Percentiles rank a stretch among this genome's conserved stretches.
phyloP scores from a whole-genome alignment of 208 protist genomes.

The Trichomonas vaginalis region DNA sequence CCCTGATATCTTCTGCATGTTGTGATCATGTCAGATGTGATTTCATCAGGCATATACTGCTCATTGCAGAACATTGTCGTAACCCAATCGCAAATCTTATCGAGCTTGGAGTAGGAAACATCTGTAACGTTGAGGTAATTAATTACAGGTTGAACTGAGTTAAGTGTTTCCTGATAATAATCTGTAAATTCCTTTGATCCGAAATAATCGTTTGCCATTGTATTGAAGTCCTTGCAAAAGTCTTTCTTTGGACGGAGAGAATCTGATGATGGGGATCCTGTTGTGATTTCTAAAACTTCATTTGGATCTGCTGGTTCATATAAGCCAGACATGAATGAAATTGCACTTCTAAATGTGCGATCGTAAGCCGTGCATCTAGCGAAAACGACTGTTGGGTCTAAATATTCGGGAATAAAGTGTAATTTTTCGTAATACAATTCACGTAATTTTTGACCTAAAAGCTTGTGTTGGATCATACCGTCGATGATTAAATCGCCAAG shows the following conservation, averaged over 20 bases:
- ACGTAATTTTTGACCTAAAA: not conserved
- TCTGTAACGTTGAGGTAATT: not conserved
- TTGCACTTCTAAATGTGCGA: not conserved
- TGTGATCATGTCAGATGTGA: not conserved
- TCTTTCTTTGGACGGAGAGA: not conserved
- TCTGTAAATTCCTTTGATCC: not conserved
- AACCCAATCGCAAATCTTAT: not conserved
- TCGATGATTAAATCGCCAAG: not conserved
- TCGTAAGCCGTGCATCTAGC: not conserved
- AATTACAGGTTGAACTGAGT: not conserved
- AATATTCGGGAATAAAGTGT: not conserved
- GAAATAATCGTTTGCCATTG: not conserved
- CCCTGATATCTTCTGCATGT: not conserved
- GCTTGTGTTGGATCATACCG: not conserved
- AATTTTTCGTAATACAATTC: conserved; percentile 11
- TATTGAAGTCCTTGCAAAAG: not conserved
- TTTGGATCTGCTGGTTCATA: not conserved
- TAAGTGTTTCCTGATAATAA: not conserved
- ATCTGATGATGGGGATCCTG: not conserved
- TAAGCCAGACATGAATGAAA: not conserved
- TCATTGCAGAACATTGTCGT: not conserved
- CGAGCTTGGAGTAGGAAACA: not conserved
- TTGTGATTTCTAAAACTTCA: not conserved
- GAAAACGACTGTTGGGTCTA: not conserved
- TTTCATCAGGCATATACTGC: not conserved